Conservation (phyloP, 495 filamentous ascomycete genomes). For the Neurospora sp. region DNA sequence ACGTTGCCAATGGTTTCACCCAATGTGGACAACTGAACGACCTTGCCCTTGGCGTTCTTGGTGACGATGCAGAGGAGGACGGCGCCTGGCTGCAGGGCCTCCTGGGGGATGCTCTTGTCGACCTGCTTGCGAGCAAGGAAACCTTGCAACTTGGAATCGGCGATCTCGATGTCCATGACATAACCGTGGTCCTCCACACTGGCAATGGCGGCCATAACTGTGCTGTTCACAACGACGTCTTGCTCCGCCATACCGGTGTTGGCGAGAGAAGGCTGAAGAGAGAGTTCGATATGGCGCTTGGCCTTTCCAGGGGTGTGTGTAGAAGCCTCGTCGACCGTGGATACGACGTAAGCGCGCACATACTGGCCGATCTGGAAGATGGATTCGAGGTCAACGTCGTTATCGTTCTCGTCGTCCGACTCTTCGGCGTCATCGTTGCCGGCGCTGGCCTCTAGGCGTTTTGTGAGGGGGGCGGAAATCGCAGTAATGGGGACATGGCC, state of each 20-base stretch:
- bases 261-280: constrained; percentile 61
- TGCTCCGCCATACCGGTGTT: constrained; percentile 63
- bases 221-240: constrained; percentile 59
- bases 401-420: constrained; percentile 33
- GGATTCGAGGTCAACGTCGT: constrained; percentile 56
- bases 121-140: constrained; percentile 89
- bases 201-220: constrained; percentile 74
- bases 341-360: constrained; percentile 72
- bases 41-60: constrained; percentile 64
- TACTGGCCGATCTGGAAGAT: constrained; percentile 83
- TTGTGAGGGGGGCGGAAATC: constrained; percentile 54
- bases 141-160: constrained; percentile 54
- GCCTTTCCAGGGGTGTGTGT: constrained; percentile 40
- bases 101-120: constrained; percentile 53
- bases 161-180: constrained; percentile 82
- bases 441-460: constrained; percentile 52
- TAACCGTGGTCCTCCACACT: constrained; percentile 94
- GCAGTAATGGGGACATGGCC: constrained; percentile 87
- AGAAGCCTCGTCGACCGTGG: constrained; percentile 50
- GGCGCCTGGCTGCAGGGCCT: constrained; percentile 50
- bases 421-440: constrained; percentile 46
- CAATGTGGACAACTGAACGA: constrained; percentile 78
- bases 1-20: constrained; percentile 58
- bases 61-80: constrained; percentile 77
- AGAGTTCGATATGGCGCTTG: constrained; percentile 75